Evolutionary conservation across 2,329 filamentous ascomycete species (phyloP).

Genomic region (Didymella sp.): DNA sequence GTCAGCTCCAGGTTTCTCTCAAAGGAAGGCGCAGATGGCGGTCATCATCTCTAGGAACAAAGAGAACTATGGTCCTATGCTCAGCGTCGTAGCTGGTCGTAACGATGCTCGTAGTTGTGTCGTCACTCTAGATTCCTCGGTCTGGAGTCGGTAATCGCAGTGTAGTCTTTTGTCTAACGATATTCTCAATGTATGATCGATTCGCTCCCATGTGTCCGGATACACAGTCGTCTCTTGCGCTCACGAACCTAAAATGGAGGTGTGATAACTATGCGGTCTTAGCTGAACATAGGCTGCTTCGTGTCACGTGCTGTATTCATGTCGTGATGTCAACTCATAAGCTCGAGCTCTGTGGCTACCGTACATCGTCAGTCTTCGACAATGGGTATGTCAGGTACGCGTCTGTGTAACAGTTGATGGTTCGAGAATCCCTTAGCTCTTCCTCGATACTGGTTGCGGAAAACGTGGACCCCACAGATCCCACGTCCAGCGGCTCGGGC

Average conservation of each 20-base stretch:
- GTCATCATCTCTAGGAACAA: too few species aligned
- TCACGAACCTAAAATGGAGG: background rate
- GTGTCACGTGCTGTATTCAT: background rate
- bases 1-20: too few species aligned
- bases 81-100: too few species aligned
- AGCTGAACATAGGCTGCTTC: background rate
- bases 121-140: background rate
- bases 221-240: background rate
- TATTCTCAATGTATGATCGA: background rate
- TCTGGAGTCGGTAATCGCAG: background rate
- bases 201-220: background rate
- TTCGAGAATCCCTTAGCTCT: background rate
- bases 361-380: background rate
- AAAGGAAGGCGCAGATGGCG: too few species aligned
- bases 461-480: background rate
- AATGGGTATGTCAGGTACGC: background rate
- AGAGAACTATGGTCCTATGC: too few species aligned
- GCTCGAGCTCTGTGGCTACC: background rate
- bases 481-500: background rate
- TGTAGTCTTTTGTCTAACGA: background rate
- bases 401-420: background rate
- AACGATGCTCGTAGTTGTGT: background rate
- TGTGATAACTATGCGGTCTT: background rate
- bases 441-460: background rate
- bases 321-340: background rate